Percentiles rank a stretch among this genome's conserved stretches.
phyloP scores from a whole-genome alignment of 345 rosid genomes.

The Populus pruinosa region DNA sequence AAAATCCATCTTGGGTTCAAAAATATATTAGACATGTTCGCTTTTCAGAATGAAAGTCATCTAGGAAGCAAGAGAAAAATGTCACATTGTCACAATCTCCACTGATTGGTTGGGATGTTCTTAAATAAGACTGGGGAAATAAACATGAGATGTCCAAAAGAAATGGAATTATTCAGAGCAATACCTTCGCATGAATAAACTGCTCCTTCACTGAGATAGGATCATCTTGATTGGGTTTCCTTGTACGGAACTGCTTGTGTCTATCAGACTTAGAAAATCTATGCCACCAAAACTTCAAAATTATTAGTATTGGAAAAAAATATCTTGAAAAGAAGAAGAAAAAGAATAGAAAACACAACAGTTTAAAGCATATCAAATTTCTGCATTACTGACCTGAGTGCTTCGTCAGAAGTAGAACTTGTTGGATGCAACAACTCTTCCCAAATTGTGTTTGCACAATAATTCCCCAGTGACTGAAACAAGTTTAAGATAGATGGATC shows the following conservation, averaged over 20 bases:
- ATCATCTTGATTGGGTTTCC: constrained; percentile 58
- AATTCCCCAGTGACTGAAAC: constrained; percentile 72
- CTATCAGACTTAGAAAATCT: constrained; percentile 47
- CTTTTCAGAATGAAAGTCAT: background rate
- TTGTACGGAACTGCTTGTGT: constrained; percentile 40
- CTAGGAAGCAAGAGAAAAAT: background rate
- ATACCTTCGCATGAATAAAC: constrained; percentile 78
- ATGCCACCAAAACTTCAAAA: constrained; percentile 19
- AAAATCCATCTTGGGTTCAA: too few species aligned
- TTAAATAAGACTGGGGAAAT: background rate
- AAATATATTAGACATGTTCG: background rate
- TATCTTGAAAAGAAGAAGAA: background rate
- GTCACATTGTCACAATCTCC: background rate
- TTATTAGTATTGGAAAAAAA: background rate
- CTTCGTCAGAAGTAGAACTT: constrained; percentile 27
- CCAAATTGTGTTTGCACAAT: constrained; percentile 70
- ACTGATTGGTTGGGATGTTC: background rate
- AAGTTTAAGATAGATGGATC: constrained; percentile 67
- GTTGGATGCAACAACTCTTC: constrained; percentile 57
- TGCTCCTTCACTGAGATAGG: constrained; percentile 64
- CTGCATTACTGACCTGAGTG: constrained; percentile 44
- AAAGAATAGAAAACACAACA: constrained; percentile 1
- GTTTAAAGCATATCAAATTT: constrained; percentile 10
- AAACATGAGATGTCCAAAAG: background rate
- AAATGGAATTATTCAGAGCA: background rate